These are phyloP conservation scores for Leptosphaerulina australis DNA, from an alignment of 2,329 filamentous ascomycete genomes.

Conservation along the genomic window DNA sequence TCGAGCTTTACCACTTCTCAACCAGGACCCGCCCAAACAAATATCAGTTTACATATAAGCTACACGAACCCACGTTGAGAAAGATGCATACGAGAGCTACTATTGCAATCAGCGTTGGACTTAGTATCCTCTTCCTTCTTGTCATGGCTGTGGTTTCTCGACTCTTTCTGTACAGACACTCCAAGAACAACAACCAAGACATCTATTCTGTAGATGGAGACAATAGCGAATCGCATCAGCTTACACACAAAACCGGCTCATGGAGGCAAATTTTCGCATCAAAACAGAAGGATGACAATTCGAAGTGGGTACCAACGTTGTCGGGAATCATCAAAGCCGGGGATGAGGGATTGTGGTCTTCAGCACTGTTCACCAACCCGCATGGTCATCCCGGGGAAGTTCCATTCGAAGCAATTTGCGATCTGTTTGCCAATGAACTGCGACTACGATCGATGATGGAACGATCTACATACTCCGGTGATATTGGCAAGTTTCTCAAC, in stretches of 20 bases:
- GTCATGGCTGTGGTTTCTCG: conserved; percentile 41
- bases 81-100: conserved; percentile 19
- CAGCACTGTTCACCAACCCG: conserved; percentile 32
- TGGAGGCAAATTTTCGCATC: conserved; percentile 29
- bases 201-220: conserved; percentile 22
- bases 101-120: conserved; percentile 26
- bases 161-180: conserved; percentile 33
- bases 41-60: conserved; percentile 31
- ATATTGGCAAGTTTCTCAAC: conserved; percentile 33
- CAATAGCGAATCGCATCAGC: conserved; percentile 21
- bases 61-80: conserved; percentile 7
- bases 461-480: conserved; percentile 30
- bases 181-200: conserved; percentile 24
- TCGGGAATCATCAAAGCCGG: conserved; percentile 42
- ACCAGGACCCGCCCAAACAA: conserved; percentile 24
- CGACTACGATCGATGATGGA: conserved; percentile 28
- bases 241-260: conserved; percentile 23
- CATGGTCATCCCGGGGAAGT: conserved; percentile 33
- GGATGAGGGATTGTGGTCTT: conserved; percentile 39
- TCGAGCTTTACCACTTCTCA: conserved; percentile 13
- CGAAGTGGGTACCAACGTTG: conserved; percentile 35
- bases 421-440: conserved; percentile 36
- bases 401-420: conserved; percentile 34
- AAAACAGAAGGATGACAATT: conserved; percentile 24
- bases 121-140: conserved; percentile 21